phyloP scores from a whole-genome alignment of 2,329 filamentous ascomycete species.

The Westerdykella aurantiaca region DNA sequence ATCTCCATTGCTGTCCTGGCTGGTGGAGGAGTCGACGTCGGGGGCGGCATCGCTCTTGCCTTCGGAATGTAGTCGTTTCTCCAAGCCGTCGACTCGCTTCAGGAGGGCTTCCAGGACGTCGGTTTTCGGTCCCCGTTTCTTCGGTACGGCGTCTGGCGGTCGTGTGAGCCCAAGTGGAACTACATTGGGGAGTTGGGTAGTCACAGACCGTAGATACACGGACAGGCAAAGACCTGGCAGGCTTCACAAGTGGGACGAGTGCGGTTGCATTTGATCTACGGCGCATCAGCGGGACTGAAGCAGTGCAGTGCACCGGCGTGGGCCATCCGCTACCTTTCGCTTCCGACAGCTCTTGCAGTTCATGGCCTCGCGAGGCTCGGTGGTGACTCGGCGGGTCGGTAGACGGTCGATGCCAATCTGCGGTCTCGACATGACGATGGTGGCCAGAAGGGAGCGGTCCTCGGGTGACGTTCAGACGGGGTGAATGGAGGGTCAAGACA shows the following conservation, averaged over 20 bases:
- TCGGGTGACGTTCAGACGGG: slow-evolving; percentile 28
- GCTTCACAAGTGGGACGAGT: slow-evolving; percentile 79
- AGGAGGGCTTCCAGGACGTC: slow-evolving; percentile 79
- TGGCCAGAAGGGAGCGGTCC: slow-evolving; percentile 23
- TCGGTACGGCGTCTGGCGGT: slow-evolving; percentile 70
- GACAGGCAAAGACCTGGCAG: slow-evolving; percentile 82
- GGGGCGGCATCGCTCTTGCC: slow-evolving; percentile 41
- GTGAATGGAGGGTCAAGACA: slow-evolving; percentile 19
- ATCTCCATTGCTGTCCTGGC: slow-evolving; percentile 17
- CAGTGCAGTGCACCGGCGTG: slow-evolving; percentile 5
- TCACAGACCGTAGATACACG: slow-evolving; percentile 73
- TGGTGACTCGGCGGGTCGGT: slow-evolving; percentile 62
- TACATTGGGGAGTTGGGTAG: no score
- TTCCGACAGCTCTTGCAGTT: slow-evolving; percentile 94
- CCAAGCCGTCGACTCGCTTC: slow-evolving; percentile 78
- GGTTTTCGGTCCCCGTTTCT: slow-evolving; percentile 85
- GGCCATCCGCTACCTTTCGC: slow-evolving; percentile 61
- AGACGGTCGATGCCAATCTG: slow-evolving; percentile 78
- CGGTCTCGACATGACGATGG: slow-evolving; percentile 58
- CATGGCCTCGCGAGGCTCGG: slow-evolving; percentile 82
- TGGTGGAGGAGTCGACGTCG: slow-evolving; percentile 20
- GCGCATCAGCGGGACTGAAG: slow-evolving; percentile 12
- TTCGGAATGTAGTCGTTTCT: slow-evolving; percentile 64
- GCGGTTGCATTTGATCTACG: slow-evolving; percentile 85
- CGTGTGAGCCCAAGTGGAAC: not conserved